These are phyloP conservation scores for Grosmannia huntii DNA, from an alignment of 2,329 filamentous ascomycete genomes.

Conservation along the genomic window DNA sequence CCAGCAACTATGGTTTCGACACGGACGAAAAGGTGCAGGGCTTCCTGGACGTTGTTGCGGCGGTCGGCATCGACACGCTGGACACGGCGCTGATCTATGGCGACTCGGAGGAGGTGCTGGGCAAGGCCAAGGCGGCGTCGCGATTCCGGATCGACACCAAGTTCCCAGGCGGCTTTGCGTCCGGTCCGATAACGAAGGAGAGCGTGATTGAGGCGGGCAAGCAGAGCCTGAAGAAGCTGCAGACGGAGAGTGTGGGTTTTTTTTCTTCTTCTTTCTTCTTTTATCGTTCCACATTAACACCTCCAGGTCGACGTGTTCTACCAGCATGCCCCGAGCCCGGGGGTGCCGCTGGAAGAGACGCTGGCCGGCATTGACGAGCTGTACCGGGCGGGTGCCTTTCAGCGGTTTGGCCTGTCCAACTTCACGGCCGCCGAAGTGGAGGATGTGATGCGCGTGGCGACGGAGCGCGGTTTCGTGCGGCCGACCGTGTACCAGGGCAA, in stretches of 20 bases:
- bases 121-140: conserved; percentile 15
- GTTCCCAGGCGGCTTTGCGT: conserved; percentile 13
- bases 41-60: conserved; percentile 13
- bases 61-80: conserved; percentile 17
- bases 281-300: not conserved
- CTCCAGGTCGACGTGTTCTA: not conserved
- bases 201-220: not conserved
- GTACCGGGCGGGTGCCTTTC: conserved; percentile 34
- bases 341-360: conserved; percentile 37
- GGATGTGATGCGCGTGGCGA: conserved; percentile 17
- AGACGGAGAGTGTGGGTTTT: not conserved
- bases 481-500: conserved; percentile 31
- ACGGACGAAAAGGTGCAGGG: conserved; percentile 15
- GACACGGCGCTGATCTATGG: conserved; percentile 23
- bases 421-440: conserved; percentile 24
- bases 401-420: conserved; percentile 32
- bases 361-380: conserved; percentile 19
- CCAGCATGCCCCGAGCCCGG: conserved; percentile 24
- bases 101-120: conserved; percentile 20
- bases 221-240: not conserved
- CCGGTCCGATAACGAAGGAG: conserved; percentile 3
- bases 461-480: conserved; percentile 24
- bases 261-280: not conserved
- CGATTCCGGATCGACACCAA: conserved; percentile 25
- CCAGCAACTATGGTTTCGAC: conserved; percentile 3